phyloP scores from a whole-genome alignment of 2,329 filamentous ascomycete species.

The Mycosphaerella arachidis region DNA sequence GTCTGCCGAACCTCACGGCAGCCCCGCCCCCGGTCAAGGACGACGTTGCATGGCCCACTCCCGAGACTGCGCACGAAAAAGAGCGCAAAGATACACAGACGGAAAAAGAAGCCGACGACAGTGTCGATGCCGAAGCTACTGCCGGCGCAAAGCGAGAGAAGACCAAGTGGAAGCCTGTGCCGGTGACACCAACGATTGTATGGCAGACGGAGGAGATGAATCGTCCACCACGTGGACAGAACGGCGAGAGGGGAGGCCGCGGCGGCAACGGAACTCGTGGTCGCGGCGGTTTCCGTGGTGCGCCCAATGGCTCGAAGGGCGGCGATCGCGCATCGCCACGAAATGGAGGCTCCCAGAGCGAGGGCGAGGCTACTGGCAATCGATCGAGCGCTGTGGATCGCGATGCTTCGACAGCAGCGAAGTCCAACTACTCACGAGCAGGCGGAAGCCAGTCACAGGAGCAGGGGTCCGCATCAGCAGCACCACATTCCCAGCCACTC shows the following conservation, averaged over 20 bases:
- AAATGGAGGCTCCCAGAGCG: constrained; percentile 12
- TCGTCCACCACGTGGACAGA: constrained; percentile 16
- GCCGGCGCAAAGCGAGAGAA: constrained; percentile 58
- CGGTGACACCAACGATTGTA: constrained; percentile 76
- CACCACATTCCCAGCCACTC: not conserved
- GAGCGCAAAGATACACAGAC: constrained; percentile 62
- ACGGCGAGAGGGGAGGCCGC: constrained; percentile 54
- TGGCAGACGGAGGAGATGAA: constrained; percentile 65
- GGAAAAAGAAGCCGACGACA: constrained; percentile 61
- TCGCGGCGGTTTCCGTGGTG: constrained; percentile 40
- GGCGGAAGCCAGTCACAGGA: constrained; percentile 12
- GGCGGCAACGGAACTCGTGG: constrained; percentile 49
- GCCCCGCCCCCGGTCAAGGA: constrained; percentile 66
- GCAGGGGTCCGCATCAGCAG: constrained; percentile 2
- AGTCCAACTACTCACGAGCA: constrained; percentile 9
- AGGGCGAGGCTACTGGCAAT: constrained; percentile 13
- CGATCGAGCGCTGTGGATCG: constrained; percentile 26
- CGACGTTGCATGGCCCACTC: constrained; percentile 81
- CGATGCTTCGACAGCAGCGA: constrained; percentile 25
- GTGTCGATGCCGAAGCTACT: constrained; percentile 52
- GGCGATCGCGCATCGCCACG: constrained; percentile 31
- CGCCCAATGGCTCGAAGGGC: constrained; percentile 35
- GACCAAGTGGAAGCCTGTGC: constrained; percentile 79
- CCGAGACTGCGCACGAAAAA: constrained; percentile 64
- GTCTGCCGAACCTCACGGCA: constrained; percentile 21